These are phyloP conservation scores for Endothia cerciana DNA, from an alignment of 2,329 filamentous ascomycete species.

Conservation along the genomic window DNA sequence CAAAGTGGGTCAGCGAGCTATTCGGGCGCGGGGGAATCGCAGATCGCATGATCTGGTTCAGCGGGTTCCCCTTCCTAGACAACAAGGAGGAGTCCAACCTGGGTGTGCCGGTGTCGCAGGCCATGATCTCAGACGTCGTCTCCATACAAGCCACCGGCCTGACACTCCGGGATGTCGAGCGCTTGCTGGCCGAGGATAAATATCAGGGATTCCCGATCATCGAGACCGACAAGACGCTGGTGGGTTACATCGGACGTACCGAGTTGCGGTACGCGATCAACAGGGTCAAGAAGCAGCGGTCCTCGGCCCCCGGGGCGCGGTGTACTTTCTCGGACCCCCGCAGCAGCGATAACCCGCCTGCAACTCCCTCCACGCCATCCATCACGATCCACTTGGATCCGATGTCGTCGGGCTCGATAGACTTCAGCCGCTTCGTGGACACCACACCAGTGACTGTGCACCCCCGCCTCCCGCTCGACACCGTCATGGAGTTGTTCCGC, in stretches of 20 bases:
- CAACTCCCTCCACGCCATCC: slow-evolving; percentile 43
- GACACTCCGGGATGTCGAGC: slow-evolving; percentile 75
- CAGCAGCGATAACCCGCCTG: slow-evolving; percentile 24
- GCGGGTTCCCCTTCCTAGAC: slow-evolving; percentile 94
- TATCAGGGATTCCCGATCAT: slow-evolving; percentile 95
- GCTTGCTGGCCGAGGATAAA: slow-evolving; percentile 73
- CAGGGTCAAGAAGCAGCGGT: slow-evolving; percentile 71
- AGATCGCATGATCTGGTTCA: slow-evolving; percentile 99
- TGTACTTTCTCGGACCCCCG: slow-evolving; percentile 70
- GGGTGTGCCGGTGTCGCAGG: slow-evolving; percentile 87
- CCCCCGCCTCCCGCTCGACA: slow-evolving; percentile 88
- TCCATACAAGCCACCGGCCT: slow-evolving; percentile 76
- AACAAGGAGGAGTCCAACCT: slow-evolving; percentile 98
- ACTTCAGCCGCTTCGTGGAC: slow-evolving; percentile 88
- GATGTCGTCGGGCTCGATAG: slow-evolving; percentile 54
- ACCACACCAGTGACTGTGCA: slow-evolving; percentile 88
- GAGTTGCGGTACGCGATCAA: slow-evolving; percentile 91
- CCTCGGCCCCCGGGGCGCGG: slow-evolving; percentile 67
- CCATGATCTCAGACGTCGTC: slow-evolving; percentile 80
- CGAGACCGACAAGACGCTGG: slow-evolving; percentile 66
- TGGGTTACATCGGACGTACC: slow-evolving; percentile 91
- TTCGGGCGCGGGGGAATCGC: slow-evolving; percentile 91
- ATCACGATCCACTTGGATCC: slow-evolving; percentile 47
- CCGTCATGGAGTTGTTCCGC: slow-evolving; percentile 97
- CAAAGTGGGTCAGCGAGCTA: slow-evolving; percentile 87